Conservation (phyloP, 768 basidiomycete genomes). For the Lentinula sp. region DNA sequence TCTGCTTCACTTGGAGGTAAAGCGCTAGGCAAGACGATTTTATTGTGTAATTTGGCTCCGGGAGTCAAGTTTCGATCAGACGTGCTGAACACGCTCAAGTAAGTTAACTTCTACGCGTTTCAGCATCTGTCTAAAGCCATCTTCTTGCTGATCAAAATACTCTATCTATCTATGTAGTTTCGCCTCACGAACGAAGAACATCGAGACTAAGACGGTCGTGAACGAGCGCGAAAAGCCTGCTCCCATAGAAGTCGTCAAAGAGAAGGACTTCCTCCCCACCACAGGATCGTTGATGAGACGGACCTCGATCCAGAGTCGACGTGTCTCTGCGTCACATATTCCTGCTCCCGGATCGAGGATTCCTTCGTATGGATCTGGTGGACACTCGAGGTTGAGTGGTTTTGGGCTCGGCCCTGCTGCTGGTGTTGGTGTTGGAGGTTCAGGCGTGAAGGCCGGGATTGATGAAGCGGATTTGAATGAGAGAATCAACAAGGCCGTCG, state of each 20-base stretch:
- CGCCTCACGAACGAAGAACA: constrained; percentile 78
- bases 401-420: background rate
- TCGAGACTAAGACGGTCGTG: constrained; percentile 77
- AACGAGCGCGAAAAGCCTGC: constrained; percentile 63
- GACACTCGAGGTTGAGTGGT: background rate
- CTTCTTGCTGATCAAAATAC: background rate
- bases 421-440: constrained; percentile 60
- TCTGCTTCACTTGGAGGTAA: constrained; percentile 87
- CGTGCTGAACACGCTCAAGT: constrained; percentile 91
- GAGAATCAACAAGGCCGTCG: constrained; percentile 1
- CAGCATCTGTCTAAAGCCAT: background rate
- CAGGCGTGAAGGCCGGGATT: constrained; percentile 50
- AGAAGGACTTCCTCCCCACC: background rate
- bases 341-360: background rate
- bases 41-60: constrained; percentile 89
- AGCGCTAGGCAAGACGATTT: constrained; percentile 53
- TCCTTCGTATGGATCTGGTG: constrained; percentile 1
- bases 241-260: background rate
- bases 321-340: constrained; percentile 1
- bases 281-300: background rate
- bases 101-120: constrained; percentile 13
- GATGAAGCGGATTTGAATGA: background rate
- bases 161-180: constrained; percentile 42
- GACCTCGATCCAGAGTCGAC: background rate
- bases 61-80: constrained; percentile 79